Evolutionary conservation across 331 rosid genomes (phyloP), one percentile per base, ranked within the genome.

Genomic region (Acacia concinna): DNA sequence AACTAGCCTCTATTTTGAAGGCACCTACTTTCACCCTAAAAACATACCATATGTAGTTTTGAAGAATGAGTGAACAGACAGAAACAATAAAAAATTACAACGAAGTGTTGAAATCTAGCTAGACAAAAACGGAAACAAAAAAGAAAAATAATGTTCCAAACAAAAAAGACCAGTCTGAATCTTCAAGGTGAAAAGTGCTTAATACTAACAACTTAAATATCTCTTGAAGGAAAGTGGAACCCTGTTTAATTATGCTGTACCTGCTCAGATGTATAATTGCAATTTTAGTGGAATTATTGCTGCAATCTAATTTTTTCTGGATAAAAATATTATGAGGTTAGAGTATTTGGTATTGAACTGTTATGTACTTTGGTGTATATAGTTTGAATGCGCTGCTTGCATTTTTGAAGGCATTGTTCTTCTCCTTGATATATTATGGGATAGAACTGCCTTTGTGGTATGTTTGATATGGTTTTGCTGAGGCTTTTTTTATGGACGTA

Each of bases 251-350:
- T 41, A 37, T 57, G 40, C 52, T 65, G 56, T 52, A 30, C 52
- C 47, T 81, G 77, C 62, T 68, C n/a, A 56, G 28, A 41, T 14
- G 46, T 65, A 14, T 80, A 30, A 63, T 63, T 79, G 59, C 37
- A 27, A 31, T 27, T 80, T 64, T 49, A 23, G 60, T 73, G 83
- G 38, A 23, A 28, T 23, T 30, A 49, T 17, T 21, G 30, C 51
- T 51, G 78, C 44, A 63, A 65, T 47, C 51, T 76, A 20, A 28
- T 37, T 46, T 62, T 41, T 52, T 14, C 35, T 44, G 63, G 18
- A 37, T 68, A n/a, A 25, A 44, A 31, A 80, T 66, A 52, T 52
- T 68, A 31, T 15, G 23, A 67, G 65, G 63, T 56, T 44, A 32
- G 32, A 74, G 77, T 63, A 70, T 49, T 75, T 37, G 37, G 44